Evolutionary conservation across 2,329 filamentous ascomycete species (phyloP), one percentile per base, ranked within the genome.

Genomic region (Fusarium staphyleae): DNA sequence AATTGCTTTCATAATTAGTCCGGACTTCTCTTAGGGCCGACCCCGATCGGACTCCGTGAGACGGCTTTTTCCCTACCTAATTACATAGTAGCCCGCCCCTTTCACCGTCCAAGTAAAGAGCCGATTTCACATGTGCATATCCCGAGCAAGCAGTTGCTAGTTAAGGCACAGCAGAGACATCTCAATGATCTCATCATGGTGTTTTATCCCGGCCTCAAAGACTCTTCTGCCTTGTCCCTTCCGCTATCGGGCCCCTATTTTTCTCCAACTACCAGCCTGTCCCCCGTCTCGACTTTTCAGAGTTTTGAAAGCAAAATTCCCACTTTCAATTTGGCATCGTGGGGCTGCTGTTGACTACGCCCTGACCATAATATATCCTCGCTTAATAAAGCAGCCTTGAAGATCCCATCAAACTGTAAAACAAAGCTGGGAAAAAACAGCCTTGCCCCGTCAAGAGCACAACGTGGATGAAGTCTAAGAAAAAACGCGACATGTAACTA

Each of bases 1-100:
- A 36, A 22, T 45, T 45, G 34, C 19, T 32, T 13, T 33, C 11
- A 14, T 14, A 39, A 35, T 16, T n/a, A 44, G 36, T 52, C 56
- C 65, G 66, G 66, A 63, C 55, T 67, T 63, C 50, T 62, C 29
- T 16, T 55, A 63, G 33, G 36, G 48, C 66, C 66, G 66, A 68
- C 60, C 37, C 66, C 65, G 62, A 64, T 54, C 59, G 61, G 58
- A 58, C 48, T 66, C 62, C 63, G 64, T 43, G 56, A n/a, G 53
- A 34, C 55, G 50, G 48, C 39, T 41, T 51, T 47, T 51, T 22
- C 19, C 19, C 19, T 22, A 22, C 4, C n/a, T n/a, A n/a, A n/a
- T n/a, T n/a, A n/a, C n/a, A n/a, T n/a, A n/a, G n/a, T n/a, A n/a
- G n/a, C n/a, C n/a, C n/a, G n/a, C n/a, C n/a, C n/a, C n/a, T n/a